Percentiles rank a stretch among this genome's conserved stretches.
Conservation (phyloP, 192 early-diverging fungal genomes). For the Rhizophagus clarus region DNA sequence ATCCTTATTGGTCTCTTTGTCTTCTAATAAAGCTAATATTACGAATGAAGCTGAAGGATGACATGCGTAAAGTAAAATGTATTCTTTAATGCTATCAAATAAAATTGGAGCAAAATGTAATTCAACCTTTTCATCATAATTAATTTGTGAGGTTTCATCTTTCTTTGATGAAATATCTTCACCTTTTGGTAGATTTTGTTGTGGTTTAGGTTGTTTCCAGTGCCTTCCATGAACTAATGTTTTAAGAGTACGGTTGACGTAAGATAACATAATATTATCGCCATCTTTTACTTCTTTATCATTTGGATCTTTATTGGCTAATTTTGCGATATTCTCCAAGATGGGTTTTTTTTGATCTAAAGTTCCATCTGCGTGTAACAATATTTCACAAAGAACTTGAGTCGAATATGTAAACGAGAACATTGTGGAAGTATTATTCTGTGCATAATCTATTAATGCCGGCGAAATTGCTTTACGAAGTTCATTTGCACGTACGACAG, state of each 20-base stretch:
- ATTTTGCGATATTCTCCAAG: constrained; percentile 40
- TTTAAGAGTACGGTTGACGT: constrained; percentile 56
- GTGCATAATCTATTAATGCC: constrained; percentile 59
- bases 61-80: constrained; percentile 37
- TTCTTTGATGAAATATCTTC: not conserved
- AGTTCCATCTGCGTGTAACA: constrained; percentile 59
- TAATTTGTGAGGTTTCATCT: constrained; percentile 36
- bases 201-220: not conserved
- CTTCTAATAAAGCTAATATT: constrained; percentile 45
- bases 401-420: constrained; percentile 68
- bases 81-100: constrained; percentile 37
- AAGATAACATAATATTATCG: constrained; percentile 49
- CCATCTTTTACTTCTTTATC: constrained; percentile 31
- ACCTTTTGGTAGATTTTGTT: not conserved
- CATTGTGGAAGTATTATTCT: constrained; percentile 53
- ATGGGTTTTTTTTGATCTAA: constrained; percentile 47
- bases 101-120: constrained; percentile 42
- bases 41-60: constrained; percentile 39
- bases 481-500: constrained; percentile 63
- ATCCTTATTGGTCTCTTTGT: constrained; percentile 41
- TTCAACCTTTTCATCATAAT: constrained; percentile 35
- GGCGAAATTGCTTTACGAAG: constrained; percentile 66
- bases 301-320: constrained; percentile 40
- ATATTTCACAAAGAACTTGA: constrained; percentile 71
- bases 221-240: constrained; percentile 45